Conservation (phyloP, 208 protist species). For the Kentomonas sorsogonicus region DNA sequence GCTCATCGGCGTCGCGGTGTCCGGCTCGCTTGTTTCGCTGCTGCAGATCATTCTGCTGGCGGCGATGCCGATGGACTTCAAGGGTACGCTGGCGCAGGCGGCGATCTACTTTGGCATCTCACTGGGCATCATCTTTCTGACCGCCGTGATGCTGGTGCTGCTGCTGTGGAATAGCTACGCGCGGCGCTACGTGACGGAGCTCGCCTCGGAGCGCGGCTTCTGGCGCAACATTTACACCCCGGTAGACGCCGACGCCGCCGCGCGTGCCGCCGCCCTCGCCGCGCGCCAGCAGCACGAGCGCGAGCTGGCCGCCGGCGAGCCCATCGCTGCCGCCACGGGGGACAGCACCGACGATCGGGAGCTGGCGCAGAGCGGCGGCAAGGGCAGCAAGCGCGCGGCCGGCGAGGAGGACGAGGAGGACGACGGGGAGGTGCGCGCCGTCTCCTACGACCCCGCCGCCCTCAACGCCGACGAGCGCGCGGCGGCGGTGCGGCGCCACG, state of each 20-base stretch:
- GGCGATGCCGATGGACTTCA: constrained; percentile 51
- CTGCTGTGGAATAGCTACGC: constrained; percentile 64
- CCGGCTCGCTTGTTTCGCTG: constrained; percentile 50
- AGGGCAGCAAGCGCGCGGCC: not conserved
- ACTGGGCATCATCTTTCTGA: constrained; percentile 53
- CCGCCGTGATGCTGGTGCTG: constrained; percentile 27
- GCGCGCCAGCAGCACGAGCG: too few species aligned
- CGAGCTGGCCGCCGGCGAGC: constrained; percentile 28
- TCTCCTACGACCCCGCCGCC: too few species aligned
- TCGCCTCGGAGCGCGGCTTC: constrained; percentile 36
- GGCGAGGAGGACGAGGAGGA: too few species aligned
- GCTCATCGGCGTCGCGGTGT: constrained; percentile 61
- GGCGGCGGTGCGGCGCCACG: too few species aligned
- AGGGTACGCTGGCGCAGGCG: constrained; percentile 38
- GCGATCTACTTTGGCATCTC: constrained; percentile 75
- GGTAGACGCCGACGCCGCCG: not conserved
- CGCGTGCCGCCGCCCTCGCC: too few species aligned
- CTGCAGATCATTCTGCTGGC: constrained; percentile 75
- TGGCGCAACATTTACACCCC: constrained; percentile 46
- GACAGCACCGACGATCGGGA: not conserved
- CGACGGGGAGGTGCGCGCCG: too few species aligned
- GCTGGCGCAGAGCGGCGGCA: not conserved
- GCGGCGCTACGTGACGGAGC: constrained; percentile 63
- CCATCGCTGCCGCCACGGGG: constrained; percentile 6
- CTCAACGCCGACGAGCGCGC: too few species aligned